Percentiles rank a stretch among this genome's conserved stretches.
Evolutionary conservation across 2,329 filamentous ascomycete genomes (phyloP).

Genomic region (Xylariaceae sp.): DNA sequence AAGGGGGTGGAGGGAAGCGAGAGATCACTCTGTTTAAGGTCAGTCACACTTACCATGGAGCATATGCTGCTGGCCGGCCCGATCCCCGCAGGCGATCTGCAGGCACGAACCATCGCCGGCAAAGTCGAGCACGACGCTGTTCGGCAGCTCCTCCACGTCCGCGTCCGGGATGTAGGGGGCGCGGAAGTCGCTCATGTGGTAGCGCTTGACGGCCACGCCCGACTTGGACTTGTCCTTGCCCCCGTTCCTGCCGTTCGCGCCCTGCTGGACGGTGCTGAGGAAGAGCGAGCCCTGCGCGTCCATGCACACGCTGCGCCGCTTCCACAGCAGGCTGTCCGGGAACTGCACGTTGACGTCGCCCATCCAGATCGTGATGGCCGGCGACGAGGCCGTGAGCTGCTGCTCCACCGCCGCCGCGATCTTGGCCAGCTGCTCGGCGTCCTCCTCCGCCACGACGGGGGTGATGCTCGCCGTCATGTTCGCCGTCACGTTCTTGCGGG

Average conservation of each 20-base stretch:
- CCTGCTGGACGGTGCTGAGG: conserved; percentile 60
- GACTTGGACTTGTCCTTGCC: conserved; percentile 50
- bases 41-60: conserved; percentile 40
- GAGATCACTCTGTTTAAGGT: neutral
- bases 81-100: conserved; percentile 58
- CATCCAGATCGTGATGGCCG: conserved; percentile 56
- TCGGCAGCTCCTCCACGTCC: conserved; percentile 85
- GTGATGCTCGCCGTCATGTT: conserved; percentile 40
- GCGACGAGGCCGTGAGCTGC: conserved; percentile 16
- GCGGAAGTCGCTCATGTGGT: conserved; percentile 78
- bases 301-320: conserved; percentile 79
- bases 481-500: conserved; percentile 37
- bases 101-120: conserved; percentile 53
- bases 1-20: neutral
- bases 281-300: conserved; percentile 79
- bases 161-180: conserved; percentile 77
- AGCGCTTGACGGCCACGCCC: conserved; percentile 54
- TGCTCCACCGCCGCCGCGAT: conserved; percentile 17
- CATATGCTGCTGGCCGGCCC: conserved; percentile 47
- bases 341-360: conserved; percentile 96
- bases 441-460: conserved; percentile 44
- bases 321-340: conserved; percentile 93
- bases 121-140: conserved; percentile 64
- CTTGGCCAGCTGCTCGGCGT: conserved; percentile 26
- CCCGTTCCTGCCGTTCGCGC: conserved; percentile 32